phyloP scores from a whole-genome alignment of 2,329 filamentous ascomycete species.

The Ophiosphaerella herpotricha region DNA sequence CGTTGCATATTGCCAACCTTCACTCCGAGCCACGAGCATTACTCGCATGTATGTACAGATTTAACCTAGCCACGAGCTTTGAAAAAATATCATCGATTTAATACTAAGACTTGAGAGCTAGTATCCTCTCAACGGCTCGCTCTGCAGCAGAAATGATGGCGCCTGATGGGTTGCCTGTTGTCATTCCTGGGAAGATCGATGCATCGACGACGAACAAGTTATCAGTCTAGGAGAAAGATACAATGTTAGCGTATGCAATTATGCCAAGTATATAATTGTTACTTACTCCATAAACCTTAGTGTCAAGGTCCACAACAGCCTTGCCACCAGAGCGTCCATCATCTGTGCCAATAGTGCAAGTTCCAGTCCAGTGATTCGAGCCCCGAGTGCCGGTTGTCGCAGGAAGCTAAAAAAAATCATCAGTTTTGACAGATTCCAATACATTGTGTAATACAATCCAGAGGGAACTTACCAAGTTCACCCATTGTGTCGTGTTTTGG shows the following conservation, averaged over 20 bases:
- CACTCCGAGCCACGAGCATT: no score
- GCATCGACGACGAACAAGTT: constrained; percentile 52
- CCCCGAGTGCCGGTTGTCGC: constrained; percentile 33
- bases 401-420: constrained; percentile 15
- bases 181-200: constrained; percentile 49
- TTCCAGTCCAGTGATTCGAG: constrained; percentile 54
- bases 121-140: constrained; percentile 33
- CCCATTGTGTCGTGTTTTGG: constrained; percentile 58
- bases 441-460: neutral
- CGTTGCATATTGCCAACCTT: no score
- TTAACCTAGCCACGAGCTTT: no score
- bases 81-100: no score
- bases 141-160: constrained; percentile 34
- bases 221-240: constrained; percentile 14
- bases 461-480: constrained; percentile 44
- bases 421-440: neutral
- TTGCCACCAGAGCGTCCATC: constrained; percentile 41
- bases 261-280: constrained; percentile 1
- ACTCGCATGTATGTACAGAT: no score
- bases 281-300: constrained; percentile 47
- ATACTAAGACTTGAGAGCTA: constrained; percentile 19
- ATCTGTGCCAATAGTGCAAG: constrained; percentile 55
- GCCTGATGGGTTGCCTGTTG: constrained; percentile 34
- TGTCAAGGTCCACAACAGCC: constrained; percentile 54
- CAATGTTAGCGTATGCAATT: neutral